Percentiles rank a stretch among this genome's conserved stretches.
Evolutionary conservation across 1,139 yeast species (phyloP).

Genomic region (Meyerozyma athensensis): DNA sequence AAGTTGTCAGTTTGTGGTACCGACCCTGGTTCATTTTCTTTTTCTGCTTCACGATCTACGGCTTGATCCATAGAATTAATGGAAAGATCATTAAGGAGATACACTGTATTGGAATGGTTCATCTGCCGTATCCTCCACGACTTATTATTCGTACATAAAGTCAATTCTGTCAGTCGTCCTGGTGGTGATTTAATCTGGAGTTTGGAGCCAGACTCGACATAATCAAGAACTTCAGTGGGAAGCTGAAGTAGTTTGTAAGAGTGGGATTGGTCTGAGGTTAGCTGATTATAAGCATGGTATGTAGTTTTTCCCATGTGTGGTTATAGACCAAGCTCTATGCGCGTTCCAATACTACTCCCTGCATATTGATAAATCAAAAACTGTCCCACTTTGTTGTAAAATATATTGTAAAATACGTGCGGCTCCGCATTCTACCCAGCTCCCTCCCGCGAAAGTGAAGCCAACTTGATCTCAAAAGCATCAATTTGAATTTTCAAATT

Average conservation of each 20-base stretch:
- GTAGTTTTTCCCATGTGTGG: constrained; percentile 6
- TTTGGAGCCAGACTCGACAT: constrained; percentile 13
- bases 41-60: constrained; percentile 4
- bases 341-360: too few relatives aligned
- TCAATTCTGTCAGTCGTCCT: constrained; percentile 39
- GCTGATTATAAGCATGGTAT: constrained; percentile 24
- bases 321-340: neutral
- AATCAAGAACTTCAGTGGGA: constrained; percentile 46
- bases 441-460: too few relatives aligned
- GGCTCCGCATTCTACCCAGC: neutral
- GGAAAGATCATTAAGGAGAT: constrained; percentile 43
- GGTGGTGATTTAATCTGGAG: constrained; percentile 47
- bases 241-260: constrained; percentile 58
- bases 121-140: constrained; percentile 72
- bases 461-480: too few relatives aligned
- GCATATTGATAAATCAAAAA: too few relatives aligned
- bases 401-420: too few relatives aligned
- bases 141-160: constrained; percentile 52
- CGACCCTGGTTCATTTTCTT: neutral
- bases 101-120: constrained; percentile 80
- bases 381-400: too few relatives aligned
- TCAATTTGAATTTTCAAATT: too few relatives aligned
- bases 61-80: constrained; percentile 12
- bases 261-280: constrained; percentile 16
- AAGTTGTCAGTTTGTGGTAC: constrained; percentile 7